Conservation (phyloP, 1,139 yeast genomes). For the Taphrina communis region DNA sequence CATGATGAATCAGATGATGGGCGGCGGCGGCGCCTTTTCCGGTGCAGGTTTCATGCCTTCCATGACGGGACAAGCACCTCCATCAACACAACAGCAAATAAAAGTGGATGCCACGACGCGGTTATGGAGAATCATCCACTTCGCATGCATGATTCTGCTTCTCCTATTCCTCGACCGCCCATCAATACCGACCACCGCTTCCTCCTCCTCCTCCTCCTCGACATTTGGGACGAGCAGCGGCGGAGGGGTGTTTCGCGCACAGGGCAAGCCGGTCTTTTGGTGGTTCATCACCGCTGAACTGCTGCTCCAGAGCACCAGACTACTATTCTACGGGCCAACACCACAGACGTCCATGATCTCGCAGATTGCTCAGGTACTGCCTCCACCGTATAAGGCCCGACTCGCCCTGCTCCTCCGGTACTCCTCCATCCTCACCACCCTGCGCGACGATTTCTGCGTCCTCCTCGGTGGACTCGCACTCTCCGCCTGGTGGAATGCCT, state of each 20-base stretch:
- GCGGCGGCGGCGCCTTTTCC: conserved; percentile 1
- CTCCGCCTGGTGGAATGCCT: conserved; percentile 1
- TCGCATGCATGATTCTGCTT: conserved; percentile 2
- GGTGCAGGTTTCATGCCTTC: background rate
- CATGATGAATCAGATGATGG: conserved; percentile 14
- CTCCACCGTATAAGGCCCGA: conserved; percentile 47
- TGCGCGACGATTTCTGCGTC: conserved; percentile 45
- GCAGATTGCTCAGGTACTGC: conserved; percentile 44
- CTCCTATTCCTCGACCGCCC: conserved; percentile 15
- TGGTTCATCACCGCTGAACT: conserved; percentile 51
- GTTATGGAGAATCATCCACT: conserved; percentile 26
- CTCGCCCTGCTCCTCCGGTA: conserved; percentile 47
- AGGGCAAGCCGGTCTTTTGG: conserved; percentile 46
- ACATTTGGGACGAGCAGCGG: background rate
- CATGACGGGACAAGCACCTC: background rate
- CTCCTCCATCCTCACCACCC: conserved; percentile 43
- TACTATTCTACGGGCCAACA: conserved; percentile 47
- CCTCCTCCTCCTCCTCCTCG: background rate
- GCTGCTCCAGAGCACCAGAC: conserved; percentile 50
- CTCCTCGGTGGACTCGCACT: conserved; percentile 44
- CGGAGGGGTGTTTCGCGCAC: background rate
- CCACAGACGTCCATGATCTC: conserved; percentile 48
- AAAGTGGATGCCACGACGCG: conserved; percentile 3
- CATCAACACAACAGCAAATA: background rate
- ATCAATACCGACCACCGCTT: background rate